phyloP scores from a whole-genome alignment of 1,284 basidiomycete genomes.

The Malassezia psittaci region DNA sequence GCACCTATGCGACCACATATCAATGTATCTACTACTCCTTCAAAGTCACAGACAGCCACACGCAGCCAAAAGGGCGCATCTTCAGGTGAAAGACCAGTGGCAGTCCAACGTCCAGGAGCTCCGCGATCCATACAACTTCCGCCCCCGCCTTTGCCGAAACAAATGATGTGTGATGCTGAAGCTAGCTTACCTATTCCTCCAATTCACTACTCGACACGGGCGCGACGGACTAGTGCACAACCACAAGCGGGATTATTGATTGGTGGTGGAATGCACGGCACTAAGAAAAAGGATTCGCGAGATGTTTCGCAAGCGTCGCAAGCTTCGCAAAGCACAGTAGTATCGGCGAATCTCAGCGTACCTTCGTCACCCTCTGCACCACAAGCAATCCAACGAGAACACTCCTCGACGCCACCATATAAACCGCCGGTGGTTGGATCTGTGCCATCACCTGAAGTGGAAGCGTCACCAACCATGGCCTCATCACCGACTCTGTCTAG shows the following conservation, averaged over 20 bases:
- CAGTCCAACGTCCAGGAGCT: conserved; percentile 5
- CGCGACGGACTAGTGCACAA: conserved; percentile 23
- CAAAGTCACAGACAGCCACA: background rate
- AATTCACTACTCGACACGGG: conserved; percentile 15
- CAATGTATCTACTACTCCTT: background rate
- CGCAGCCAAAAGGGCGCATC: background rate
- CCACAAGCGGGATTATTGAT: conserved; percentile 44
- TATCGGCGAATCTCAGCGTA: too few species aligned
- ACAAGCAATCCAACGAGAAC: background rate
- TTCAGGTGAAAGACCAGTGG: background rate
- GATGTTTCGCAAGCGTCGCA: too few species aligned
- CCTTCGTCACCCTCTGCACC: background rate
- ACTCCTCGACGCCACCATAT: background rate
- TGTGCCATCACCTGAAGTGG: background rate
- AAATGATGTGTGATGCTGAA: background rate
- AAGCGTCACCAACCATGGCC: background rate
- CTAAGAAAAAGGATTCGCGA: background rate
- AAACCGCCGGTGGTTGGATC: background rate
- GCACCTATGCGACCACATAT: background rate
- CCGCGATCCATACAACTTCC: conserved; percentile 10
- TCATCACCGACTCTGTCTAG: too few species aligned
- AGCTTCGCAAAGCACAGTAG: background rate
- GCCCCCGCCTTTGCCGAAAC: background rate
- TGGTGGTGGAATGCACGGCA: conserved; percentile 17
- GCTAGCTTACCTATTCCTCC: conserved; percentile 16